phyloP scores from a whole-genome alignment of 2,329 filamentous ascomycete species.

The Diplodia corticola region DNA sequence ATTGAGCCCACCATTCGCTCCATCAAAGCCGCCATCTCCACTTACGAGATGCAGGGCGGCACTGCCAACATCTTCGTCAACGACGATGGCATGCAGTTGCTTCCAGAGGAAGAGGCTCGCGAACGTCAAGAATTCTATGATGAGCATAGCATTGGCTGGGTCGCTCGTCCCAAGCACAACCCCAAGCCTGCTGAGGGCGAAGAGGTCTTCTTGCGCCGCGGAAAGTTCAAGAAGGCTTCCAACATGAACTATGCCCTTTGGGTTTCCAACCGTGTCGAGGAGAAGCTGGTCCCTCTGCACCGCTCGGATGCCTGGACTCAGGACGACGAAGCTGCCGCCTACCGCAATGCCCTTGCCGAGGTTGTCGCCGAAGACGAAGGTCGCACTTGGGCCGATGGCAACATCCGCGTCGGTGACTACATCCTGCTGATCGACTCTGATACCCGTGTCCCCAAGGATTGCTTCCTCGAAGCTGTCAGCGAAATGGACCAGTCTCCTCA shows the following conservation, averaged over 20 bases:
- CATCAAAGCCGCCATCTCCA: conserved; percentile 74
- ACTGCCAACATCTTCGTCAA: conserved; percentile 77
- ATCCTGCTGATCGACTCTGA: conserved; percentile 70
- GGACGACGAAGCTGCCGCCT: conserved; percentile 46
- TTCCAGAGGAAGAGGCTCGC: conserved; percentile 51
- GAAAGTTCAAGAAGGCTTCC: conserved; percentile 67
- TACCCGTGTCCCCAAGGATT: conserved; percentile 67
- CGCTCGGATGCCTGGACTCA: conserved; percentile 62
- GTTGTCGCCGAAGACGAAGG: conserved; percentile 56
- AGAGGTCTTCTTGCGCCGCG: conserved; percentile 54
- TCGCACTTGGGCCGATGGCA: conserved; percentile 60
- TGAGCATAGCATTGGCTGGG: conserved; percentile 53
- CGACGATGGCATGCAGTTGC: conserved; percentile 71
- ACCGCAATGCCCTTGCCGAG: conserved; percentile 51
- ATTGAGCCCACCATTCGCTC: conserved; percentile 76
- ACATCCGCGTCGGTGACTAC: conserved; percentile 62
- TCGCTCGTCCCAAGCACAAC: conserved; percentile 53
- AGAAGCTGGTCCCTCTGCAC: conserved; percentile 60
- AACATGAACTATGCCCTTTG: conserved; percentile 70
- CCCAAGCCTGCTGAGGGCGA: conserved; percentile 51
- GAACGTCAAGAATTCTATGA: conserved; percentile 51
- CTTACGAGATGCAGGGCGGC: conserved; percentile 75
- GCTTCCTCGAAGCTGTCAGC: conserved; percentile 66
- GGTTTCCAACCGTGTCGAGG: conserved; percentile 66
- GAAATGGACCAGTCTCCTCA: conserved; percentile 72